Conservation (phyloP, 2,329 filamentous ascomycete species). For the Sarocladium oryzae region DNA sequence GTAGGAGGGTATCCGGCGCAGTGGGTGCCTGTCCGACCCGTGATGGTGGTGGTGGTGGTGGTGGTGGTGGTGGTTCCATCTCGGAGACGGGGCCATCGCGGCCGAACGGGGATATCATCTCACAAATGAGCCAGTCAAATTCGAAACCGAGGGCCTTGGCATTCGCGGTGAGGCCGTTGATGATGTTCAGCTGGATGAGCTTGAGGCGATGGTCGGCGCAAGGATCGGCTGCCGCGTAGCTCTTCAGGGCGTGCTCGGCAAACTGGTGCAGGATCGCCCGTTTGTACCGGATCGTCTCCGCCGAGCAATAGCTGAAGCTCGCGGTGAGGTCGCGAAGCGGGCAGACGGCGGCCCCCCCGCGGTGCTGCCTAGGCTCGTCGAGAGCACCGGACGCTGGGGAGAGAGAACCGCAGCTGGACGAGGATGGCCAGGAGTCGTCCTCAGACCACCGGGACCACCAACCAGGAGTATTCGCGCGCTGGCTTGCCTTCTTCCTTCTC, state of each 20-base stretch:
- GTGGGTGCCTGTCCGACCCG: background rate
- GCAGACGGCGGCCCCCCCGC: background rate
- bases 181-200: conserved; percentile 13
- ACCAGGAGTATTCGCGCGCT: no score
- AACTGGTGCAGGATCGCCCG: conserved; percentile 7
- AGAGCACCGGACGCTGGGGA: background rate
- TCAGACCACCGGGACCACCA: conserved; percentile 8
- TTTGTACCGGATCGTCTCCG: conserved; percentile 1
- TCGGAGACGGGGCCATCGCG: background rate
- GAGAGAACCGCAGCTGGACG: background rate
- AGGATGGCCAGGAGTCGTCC: background rate
- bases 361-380: no score
- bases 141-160: conserved; percentile 8
- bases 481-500: no score
- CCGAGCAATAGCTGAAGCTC: background rate
- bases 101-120: conserved; percentile 11
- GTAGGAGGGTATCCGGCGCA: conserved; percentile 5
- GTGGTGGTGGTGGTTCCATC: no score
- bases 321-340: background rate
- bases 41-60: no score
- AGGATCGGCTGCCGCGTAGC: conserved; percentile 10
- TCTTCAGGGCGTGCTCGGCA: conserved; percentile 9
- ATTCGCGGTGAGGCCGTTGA: conserved; percentile 11
- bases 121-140: conserved; percentile 12
- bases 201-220: conserved; percentile 10